Conservation (phyloP, 2,329 filamentous ascomycete genomes). For the Fusarium compactum region DNA sequence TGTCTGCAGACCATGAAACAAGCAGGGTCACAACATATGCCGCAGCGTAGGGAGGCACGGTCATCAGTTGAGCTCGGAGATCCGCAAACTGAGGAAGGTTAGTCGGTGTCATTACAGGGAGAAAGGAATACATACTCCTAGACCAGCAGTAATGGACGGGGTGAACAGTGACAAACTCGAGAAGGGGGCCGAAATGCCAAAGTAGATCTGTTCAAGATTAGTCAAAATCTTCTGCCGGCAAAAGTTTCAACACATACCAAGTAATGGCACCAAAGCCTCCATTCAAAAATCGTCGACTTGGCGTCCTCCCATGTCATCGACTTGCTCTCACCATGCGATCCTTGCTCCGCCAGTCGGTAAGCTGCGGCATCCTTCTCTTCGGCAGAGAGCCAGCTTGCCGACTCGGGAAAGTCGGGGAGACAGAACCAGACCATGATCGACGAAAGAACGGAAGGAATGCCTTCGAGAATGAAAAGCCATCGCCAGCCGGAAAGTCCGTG, state of each 20-base stretch:
- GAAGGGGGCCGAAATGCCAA: conserved; percentile 65
- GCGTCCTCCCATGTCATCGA: conserved; percentile 73
- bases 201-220: conserved; percentile 50
- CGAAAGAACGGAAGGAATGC: conserved; percentile 71
- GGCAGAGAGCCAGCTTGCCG: conserved; percentile 68
- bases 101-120: conserved; percentile 9
- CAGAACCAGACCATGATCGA: conserved; percentile 72
- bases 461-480: conserved; percentile 71
- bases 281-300: conserved; percentile 72
- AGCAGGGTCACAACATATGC: conserved; percentile 59
- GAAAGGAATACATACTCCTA: conserved; percentile 44
- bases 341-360: conserved; percentile 51
- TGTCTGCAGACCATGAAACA: conserved; percentile 69
- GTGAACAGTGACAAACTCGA: conserved; percentile 69
- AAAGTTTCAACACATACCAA: conserved; percentile 47
- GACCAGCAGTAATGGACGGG: conserved; percentile 67
- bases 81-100: conserved; percentile 24
- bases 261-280: conserved; percentile 75
- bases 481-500: conserved; percentile 74
- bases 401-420: conserved; percentile 75
- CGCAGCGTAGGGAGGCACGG: conserved; percentile 70
- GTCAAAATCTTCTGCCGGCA: accelerated
- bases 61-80: conserved; percentile 69
- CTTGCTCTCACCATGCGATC: conserved; percentile 65
- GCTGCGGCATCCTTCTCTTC: conserved; percentile 67